Evolutionary conservation across 2,329 filamentous ascomycete genomes (phyloP).

Genomic region (Chaetomium olivaceum): DNA sequence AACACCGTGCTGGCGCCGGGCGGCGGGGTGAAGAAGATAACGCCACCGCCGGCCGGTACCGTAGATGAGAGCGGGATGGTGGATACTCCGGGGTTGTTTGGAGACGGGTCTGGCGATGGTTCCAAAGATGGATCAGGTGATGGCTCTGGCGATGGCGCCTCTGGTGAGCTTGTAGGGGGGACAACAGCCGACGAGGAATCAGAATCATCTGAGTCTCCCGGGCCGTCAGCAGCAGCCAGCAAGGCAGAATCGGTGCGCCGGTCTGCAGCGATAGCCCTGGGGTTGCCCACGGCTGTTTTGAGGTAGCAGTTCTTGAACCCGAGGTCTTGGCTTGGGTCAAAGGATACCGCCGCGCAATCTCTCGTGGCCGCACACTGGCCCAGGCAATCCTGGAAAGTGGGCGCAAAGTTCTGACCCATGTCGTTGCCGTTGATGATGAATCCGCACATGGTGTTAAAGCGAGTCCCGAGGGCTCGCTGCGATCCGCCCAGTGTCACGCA

Average conservation of each 20-base stretch:
- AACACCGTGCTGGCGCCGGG: slow-evolving; percentile 17
- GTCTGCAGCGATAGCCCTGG: slow-evolving; percentile 25
- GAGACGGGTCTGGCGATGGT: not conserved
- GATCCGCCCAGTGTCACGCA: slow-evolving; percentile 32
- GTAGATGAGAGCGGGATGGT: slow-evolving; percentile 18
- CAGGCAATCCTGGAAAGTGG: slow-evolving; percentile 37
- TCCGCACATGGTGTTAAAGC: slow-evolving; percentile 34
- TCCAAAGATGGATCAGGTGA: not conserved
- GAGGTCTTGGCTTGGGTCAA: slow-evolving; percentile 31
- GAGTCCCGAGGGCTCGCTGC: slow-evolving; percentile 22
- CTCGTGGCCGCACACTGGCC: slow-evolving; percentile 32
- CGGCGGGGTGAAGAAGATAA: slow-evolving; percentile 31
- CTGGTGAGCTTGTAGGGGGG: not conserved
- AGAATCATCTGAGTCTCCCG: not conserved
- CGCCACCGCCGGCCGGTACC: slow-evolving; percentile 4
- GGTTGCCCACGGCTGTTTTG: slow-evolving; percentile 29
- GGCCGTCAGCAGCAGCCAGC: slow-evolving; percentile 2
- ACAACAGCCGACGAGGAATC: not conserved
- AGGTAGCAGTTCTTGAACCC: slow-evolving; percentile 41
- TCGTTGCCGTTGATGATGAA: slow-evolving; percentile 36
- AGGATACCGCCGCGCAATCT: slow-evolving; percentile 35
- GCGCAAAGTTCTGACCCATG: slow-evolving; percentile 35
- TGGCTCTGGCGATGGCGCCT: not conserved
- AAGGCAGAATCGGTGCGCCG: slow-evolving; percentile 36
- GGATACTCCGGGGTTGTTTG: slow-evolving; percentile 19